Conservation (phyloP, 257 asterid genomes). For the Penstemon newberryi region DNA sequence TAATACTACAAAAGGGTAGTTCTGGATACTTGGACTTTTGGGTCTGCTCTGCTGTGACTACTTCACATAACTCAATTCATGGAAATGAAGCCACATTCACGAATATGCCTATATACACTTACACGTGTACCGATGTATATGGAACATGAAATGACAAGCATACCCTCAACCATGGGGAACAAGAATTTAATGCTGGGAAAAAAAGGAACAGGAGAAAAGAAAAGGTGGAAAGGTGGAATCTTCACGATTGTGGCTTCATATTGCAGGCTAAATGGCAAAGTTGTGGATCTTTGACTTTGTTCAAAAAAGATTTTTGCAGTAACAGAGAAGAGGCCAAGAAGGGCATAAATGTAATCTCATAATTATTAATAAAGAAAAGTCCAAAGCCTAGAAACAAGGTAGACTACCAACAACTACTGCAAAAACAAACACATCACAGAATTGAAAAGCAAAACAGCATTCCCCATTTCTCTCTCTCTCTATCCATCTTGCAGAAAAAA, state of each 20-base stretch:
- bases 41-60: too few relatives aligned
- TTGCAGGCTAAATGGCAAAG: conserved; percentile 23
- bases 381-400: conserved; percentile 48
- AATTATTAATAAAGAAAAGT: conserved; percentile 8
- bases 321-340: conserved; percentile 5
- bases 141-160: conserved; percentile 9
- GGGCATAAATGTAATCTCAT: conserved; percentile 35
- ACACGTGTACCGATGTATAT: too few relatives aligned
- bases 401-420: conserved; percentile 37
- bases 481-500: conserved; percentile 36
- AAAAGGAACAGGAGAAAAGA: not conserved
- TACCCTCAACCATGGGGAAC: conserved; percentile 8
- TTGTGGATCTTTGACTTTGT: conserved; percentile 29
- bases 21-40: too few relatives aligned
- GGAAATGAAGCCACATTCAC: not conserved
- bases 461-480: conserved; percentile 10
- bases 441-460: conserved; percentile 21
- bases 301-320: conserved; percentile 7
- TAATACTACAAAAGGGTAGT: too few relatives aligned
- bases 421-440: conserved; percentile 30
- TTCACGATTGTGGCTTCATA: conserved; percentile 17
- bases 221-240: not conserved
- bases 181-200: not conserved
- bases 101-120: not conserved
- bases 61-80: too few relatives aligned